Evolutionary conservation across 805 yeast genomes (phyloP).

Genomic region (Yamadazyma paraphyllophila): DNA sequence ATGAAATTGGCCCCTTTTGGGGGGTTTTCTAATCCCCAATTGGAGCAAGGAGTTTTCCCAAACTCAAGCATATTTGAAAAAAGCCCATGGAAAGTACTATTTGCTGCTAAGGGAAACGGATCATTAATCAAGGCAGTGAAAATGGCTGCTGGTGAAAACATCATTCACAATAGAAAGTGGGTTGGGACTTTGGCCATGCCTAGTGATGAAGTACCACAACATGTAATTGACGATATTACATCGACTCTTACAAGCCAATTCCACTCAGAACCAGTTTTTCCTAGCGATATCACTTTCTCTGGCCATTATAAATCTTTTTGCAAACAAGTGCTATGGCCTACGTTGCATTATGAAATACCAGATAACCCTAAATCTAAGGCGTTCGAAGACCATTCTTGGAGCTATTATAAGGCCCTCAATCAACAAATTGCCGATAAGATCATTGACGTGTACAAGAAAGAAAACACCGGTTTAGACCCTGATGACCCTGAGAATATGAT

Average conservation of each 20-base stretch:
- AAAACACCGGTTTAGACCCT: constrained; percentile 48
- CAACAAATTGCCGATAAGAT: constrained; percentile 77
- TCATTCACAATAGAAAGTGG: constrained; percentile 54
- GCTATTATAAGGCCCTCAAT: constrained; percentile 71
- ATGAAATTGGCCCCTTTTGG: constrained; percentile 61
- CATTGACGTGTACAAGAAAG: constrained; percentile 52
- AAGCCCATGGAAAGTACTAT: constrained; percentile 73
- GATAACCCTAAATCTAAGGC: constrained; percentile 93
- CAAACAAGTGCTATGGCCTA: constrained; percentile 95
- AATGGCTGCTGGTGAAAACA: constrained; percentile 44
- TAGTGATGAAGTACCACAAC: constrained; percentile 69
- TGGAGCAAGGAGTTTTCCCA: constrained; percentile 43
- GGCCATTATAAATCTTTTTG: constrained; percentile 92
- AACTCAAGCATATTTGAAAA: constrained; percentile 48
- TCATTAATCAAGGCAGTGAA: constrained; percentile 83
- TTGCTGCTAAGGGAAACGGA: constrained; percentile 77
- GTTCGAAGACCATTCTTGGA: constrained; percentile 95
- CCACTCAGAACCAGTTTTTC: constrained; percentile 62
- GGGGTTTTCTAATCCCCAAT: constrained; percentile 66
- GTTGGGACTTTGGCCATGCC: constrained; percentile 93
- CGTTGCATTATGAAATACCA: constrained; percentile 88
- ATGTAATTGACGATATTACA: constrained; percentile 54
- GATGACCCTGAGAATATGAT: constrained; percentile 57
- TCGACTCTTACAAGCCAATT: constrained; percentile 46
- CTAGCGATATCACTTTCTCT: constrained; percentile 75